Conservation (phyloP, 1,284 basidiomycete genomes). For the Pascua sp. region DNA sequence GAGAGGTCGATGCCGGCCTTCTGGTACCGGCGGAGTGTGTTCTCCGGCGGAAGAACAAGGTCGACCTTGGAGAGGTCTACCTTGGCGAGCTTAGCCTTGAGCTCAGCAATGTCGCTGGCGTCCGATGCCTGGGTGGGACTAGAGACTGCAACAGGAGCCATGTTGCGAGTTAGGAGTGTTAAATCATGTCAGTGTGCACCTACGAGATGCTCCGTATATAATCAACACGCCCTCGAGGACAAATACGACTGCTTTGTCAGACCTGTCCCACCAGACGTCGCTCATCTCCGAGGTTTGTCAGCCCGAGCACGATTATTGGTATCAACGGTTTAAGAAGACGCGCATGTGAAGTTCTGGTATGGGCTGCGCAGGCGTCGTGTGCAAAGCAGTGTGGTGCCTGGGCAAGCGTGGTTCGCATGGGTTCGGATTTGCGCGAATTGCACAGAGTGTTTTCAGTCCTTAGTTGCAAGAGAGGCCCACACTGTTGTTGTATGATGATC, state of each 20-base stretch:
- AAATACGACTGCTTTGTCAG: not conserved
- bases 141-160: constrained; percentile 24
- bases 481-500: too few relatives aligned
- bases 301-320: not conserved
- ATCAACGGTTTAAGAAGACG: too few relatives aligned
- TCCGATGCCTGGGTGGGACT: constrained; percentile 1
- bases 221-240: not conserved
- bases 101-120: constrained; percentile 20
- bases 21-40: constrained; percentile 30
- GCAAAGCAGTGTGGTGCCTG: too few relatives aligned
- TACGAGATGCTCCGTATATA: too few relatives aligned
- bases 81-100: constrained; percentile 18
- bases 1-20: constrained; percentile 41
- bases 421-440: too few relatives aligned
- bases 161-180: not conserved
- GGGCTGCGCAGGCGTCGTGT: too few relatives aligned
- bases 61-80: constrained; percentile 13
- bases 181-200: not conserved
- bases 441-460: too few relatives aligned
- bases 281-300: not conserved
- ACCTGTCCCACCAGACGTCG: not conserved
- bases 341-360: too few relatives aligned
- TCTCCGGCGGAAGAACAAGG: constrained; percentile 30
- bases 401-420: too few relatives aligned
- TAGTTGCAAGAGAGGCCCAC: too few relatives aligned